Evolutionary conservation across 306 rosid genomes (phyloP).

Genomic region (Vigna unguiculata): DNA sequence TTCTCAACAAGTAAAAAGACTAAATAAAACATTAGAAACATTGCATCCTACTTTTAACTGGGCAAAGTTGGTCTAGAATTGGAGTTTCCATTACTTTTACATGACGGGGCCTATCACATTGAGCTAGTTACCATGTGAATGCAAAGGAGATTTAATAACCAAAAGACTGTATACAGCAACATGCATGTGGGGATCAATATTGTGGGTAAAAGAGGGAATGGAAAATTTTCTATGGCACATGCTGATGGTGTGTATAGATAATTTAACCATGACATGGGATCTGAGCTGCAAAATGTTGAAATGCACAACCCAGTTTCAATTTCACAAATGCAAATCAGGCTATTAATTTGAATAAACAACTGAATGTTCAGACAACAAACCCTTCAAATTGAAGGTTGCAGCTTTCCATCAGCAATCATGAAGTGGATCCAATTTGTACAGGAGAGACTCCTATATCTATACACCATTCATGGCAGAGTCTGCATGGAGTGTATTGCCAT

Average conservation of each 20-base stretch:
- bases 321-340: conserved; percentile 54
- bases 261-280: conserved; percentile 41
- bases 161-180: neutral
- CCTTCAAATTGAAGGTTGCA: conserved; percentile 41
- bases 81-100: conserved; percentile 12
- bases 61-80: conserved; percentile 9
- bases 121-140: conserved; percentile 39
- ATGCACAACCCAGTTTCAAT: conserved; percentile 53
- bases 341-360: conserved; percentile 36
- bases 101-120: conserved; percentile 22
- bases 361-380: conserved; percentile 42
- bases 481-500: conserved; percentile 69
- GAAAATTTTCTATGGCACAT: conserved; percentile 46
- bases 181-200: conserved; percentile 46
- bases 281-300: conserved; percentile 50
- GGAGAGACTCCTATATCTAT: conserved; percentile 51
- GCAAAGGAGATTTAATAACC: conserved; percentile 23
- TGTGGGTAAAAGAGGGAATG: conserved; percentile 21
- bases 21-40: neutral
- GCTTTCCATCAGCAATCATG: conserved; percentile 47
- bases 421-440: conserved; percentile 48
- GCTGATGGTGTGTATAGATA: conserved; percentile 44
- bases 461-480: conserved; percentile 77
- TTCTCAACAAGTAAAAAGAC: neutral
- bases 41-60: conserved; percentile 28